These are phyloP conservation scores for Collybia sp. DNA, from an alignment of 768 basidiomycete genomes.

Conservation along the genomic window DNA sequence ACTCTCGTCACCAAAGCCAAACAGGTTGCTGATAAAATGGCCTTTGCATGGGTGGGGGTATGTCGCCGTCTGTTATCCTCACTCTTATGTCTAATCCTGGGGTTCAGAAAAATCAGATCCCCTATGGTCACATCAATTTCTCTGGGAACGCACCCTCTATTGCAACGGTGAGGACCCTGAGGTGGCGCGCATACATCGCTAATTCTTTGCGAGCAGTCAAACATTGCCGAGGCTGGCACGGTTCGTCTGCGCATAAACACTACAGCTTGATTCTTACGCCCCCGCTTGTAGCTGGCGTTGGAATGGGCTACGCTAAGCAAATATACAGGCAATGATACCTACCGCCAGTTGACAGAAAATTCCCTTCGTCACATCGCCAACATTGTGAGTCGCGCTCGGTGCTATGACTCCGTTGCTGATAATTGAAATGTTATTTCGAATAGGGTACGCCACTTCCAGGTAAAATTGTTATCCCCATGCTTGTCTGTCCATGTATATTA, in stretches of 20 bases:
- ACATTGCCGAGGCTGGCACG: slow-evolving; percentile 55
- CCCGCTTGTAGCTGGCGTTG: slow-evolving; percentile 39
- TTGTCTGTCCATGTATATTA: neutral
- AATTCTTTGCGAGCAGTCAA: slow-evolving; percentile 26
- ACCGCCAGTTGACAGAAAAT: slow-evolving; percentile 44
- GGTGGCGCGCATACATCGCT: neutral
- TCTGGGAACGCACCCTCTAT: slow-evolving; percentile 35
- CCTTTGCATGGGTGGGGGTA: slow-evolving; percentile 57
- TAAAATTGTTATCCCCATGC: slow-evolving; percentile 4
- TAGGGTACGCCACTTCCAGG: slow-evolving; percentile 38
- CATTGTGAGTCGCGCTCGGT: slow-evolving; percentile 19
- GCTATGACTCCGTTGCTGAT: neutral
- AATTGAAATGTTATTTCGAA: slow-evolving; percentile 3
- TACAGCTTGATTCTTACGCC: no score
- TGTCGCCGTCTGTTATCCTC: slow-evolving; percentile 12
- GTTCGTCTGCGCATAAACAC: slow-evolving; percentile 15
- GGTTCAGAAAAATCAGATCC: slow-evolving; percentile 31
- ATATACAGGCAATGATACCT: slow-evolving; percentile 58
- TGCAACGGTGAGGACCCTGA: slow-evolving; percentile 18
- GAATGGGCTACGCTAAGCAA: slow-evolving; percentile 56
- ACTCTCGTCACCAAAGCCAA: slow-evolving; percentile 57
- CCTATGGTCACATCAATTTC: slow-evolving; percentile 38
- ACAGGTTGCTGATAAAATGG: slow-evolving; percentile 59
- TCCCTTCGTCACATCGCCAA: slow-evolving; percentile 48
- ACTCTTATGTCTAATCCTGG: neutral